phyloP scores from a whole-genome alignment of 495 filamentous ascomycete genomes.

The Hypoxylon lienhwacheense region DNA sequence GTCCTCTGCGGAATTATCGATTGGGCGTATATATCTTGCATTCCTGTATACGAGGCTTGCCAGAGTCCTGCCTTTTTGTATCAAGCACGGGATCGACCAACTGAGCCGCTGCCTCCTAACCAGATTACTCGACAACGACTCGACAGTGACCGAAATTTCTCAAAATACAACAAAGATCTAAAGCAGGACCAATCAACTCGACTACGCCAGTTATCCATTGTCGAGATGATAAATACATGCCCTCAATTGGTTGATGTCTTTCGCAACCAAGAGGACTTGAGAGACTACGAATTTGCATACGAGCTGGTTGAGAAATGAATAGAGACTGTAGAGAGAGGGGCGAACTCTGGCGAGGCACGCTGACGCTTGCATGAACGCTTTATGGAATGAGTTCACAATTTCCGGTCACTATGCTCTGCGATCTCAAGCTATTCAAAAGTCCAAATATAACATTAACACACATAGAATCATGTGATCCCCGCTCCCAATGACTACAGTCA shows the following conservation, averaged over 20 bases:
- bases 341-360: neutral
- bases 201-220: conserved; percentile 39
- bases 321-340: conserved; percentile 7
- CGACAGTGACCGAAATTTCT: neutral
- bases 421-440: no score
- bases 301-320: conserved; percentile 32
- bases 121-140: conserved; percentile 23
- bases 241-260: conserved; percentile 30
- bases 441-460: no score
- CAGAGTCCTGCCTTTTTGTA: conserved; percentile 51
- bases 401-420: no score
- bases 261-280: conserved; percentile 3
- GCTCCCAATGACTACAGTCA: no score
- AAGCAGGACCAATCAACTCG: conserved; percentile 41
- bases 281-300: conserved; percentile 34
- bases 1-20: conserved; percentile 52
- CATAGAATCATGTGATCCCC: no score
- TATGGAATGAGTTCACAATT: conserved; percentile 2
- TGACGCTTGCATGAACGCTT: conserved; percentile 23
- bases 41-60: conserved; percentile 52
- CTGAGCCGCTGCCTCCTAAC: conserved; percentile 12
- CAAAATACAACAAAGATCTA: conserved; percentile 22
- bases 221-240: conserved; percentile 37
- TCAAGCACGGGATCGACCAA: conserved; percentile 18
- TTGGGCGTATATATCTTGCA: conserved; percentile 56